Conservation (phyloP, 1,284 basidiomycete species). For the Volvariella volvacea region DNA sequence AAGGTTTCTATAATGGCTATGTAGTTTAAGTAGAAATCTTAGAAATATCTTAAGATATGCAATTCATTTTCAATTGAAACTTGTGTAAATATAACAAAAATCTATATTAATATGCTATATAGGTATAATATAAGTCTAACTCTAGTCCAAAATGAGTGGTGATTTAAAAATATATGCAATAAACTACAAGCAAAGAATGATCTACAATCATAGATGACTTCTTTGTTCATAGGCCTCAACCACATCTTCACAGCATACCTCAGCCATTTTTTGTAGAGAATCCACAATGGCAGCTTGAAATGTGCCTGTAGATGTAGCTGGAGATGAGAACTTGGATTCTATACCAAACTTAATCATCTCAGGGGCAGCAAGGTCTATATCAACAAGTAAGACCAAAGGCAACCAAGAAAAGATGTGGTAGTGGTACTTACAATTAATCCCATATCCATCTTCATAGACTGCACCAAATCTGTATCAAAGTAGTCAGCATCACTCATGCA, state of each 20-base stretch:
- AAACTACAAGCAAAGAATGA: no score
- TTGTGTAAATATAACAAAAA: constrained; percentile 5
- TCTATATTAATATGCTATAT: no score
- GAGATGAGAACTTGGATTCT: constrained; percentile 79
- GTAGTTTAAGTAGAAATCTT: no score
- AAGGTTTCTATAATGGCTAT: no score
- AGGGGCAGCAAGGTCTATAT: constrained; percentile 75
- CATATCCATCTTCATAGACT: constrained; percentile 79
- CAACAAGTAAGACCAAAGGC: constrained; percentile 8
- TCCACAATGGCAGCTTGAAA: constrained; percentile 68
- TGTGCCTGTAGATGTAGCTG: constrained; percentile 62
- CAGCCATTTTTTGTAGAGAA: constrained; percentile 69
- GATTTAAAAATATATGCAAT: no score
- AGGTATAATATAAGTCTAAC: constrained; percentile 3
- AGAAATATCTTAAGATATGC: no score
- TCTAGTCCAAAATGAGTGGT: not conserved
- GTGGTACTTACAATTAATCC: constrained; percentile 75
- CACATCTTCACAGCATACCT: constrained; percentile 14
- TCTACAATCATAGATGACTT: constrained; percentile 21
- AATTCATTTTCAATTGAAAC: constrained; percentile 1
- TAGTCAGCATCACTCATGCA: not conserved
- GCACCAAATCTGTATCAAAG: constrained; percentile 66
- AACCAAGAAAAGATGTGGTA: constrained; percentile 3
- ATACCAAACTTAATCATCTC: constrained; percentile 90
- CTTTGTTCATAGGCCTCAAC: not conserved